Base-by-base conservation (phyloP, 441 rosid species). In the Syzygium syzygioides region DNA sequence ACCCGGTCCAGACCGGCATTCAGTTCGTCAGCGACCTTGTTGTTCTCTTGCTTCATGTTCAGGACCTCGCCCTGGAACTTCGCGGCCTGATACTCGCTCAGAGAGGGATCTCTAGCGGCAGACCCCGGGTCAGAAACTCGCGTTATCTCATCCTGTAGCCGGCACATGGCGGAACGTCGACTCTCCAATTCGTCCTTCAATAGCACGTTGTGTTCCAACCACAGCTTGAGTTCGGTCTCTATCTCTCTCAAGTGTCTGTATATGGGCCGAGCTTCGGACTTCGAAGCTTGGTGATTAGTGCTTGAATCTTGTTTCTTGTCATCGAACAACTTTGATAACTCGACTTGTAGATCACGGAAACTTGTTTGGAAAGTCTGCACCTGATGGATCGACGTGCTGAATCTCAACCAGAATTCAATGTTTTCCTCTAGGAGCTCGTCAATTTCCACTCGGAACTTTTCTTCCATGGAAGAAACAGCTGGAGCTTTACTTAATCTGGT, bases 401-500 rank as follows among this genome's bases (percentile, higher is more conserved):
- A 97, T 88, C 99, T 96, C 94, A 98, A 89, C 99, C 99, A 98
- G 91, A 98, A 98, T 92, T 95, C 99, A 11, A 97, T 92, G 90
- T 98, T 98, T 91, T 96, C 98, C 91, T 98, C 99, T 90, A 98
- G 92, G 55, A 96, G 90, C 34, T 91, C 92, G 85, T 98, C 98
- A 26, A 97, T 98, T 45, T 94, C 95, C 7, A 91, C 88, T 14
- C 98, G 93, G 80, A 98, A 89, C 90, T 94, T 95, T 85, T 95
- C 96, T 91, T 96, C 98, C 9, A 94, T 91, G 13, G 94, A 89
- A 87, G 95, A 89, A 86, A 86, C 87, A 23, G 86, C 85, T 14
- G 56, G 86, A 85, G 60, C 50, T 76, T 53, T 86, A 9, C 92
- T 88, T 30, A 55, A 90, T 87, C 62, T 85, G 52, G 30, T 85